Base-by-base conservation (phyloP, 2,329 filamentous ascomycete species). In the Tolypocladium ophioglossoides region DNA sequence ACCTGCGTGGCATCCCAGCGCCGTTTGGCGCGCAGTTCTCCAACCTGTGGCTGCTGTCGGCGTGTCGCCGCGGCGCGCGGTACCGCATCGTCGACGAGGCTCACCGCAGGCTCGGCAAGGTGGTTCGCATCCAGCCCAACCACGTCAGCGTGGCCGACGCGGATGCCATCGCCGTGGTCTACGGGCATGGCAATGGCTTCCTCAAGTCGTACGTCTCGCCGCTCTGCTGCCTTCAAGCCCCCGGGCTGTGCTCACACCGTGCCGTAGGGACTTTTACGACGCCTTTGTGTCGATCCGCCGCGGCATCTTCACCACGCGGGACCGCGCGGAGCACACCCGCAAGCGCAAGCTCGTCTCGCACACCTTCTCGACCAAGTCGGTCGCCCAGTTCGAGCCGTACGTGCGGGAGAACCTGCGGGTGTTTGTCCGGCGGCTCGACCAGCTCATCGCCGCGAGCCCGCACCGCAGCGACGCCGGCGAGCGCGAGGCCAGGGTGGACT, bases 341-440 rank as follows among this genome's bases (percentile, higher is more conserved):
- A 96, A 96, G 78, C 83, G 91, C 63, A 96, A 95, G 78, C 85
- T 89, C 2, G 82, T 96, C 50, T 84, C 88, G 1, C 89, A 95
- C 69, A 94, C 89, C 35, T 96, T 96, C 72, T 88, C 85, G 16
- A 78, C 85, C 57, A 95, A 92, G 72, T 88, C 83, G 11, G 79
- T 96, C 53, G 78, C 79, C 56, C 84, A 95, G 67, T 95, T 95
- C 66, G 91, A 96, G 73, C 87, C 90, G 52, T 95, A 92, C 70
- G 92, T 96, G 61, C 85, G 89, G 65, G 74, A 78, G 59, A 95
- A 95, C 68, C 78, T 95, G 4, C 82, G 86, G 55, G 72, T 84
- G 16, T 87, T 95, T 55, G 82, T 87, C 27, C 74, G 75, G 56
- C 83, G 90, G 67, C 89, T 90, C 79, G 87, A 89, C 64, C 74